These are phyloP conservation scores for Ustilago vetiveriae DNA, from an alignment of 1,284 basidiomycete species.

Conservation along the genomic window DNA sequence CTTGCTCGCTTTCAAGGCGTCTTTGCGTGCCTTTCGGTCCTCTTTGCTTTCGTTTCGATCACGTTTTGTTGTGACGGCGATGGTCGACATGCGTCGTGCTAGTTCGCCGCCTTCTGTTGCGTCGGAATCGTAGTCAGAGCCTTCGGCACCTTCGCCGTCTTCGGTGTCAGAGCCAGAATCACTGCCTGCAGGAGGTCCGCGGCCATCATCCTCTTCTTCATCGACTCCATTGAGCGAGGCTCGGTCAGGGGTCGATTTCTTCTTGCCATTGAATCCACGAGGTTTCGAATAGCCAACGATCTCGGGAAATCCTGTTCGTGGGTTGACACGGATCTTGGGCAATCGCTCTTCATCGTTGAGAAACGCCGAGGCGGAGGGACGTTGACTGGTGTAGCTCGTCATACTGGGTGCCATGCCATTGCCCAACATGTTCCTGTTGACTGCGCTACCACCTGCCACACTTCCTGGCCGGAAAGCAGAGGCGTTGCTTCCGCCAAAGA, in stretches of 20 bases:
- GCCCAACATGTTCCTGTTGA: slow-evolving; percentile 25
- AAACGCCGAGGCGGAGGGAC: slow-evolving; percentile 34
- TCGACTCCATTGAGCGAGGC: slow-evolving; percentile 4
- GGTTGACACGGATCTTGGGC: slow-evolving; percentile 59
- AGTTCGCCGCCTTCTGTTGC: slow-evolving; percentile 33
- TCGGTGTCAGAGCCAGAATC: slow-evolving; percentile 42
- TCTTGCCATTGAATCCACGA: slow-evolving; percentile 15
- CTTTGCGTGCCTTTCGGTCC: slow-evolving; percentile 86
- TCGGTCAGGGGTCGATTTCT: slow-evolving; percentile 4
- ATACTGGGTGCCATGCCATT: slow-evolving; percentile 41
- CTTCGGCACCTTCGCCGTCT: slow-evolving; percentile 10
- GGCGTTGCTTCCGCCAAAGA: slow-evolving; percentile 44
- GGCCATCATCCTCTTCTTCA: slow-evolving; percentile 19
- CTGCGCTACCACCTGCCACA: slow-evolving; percentile 10
- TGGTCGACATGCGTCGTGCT: slow-evolving; percentile 16
- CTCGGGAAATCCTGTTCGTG: slow-evolving; percentile 60
- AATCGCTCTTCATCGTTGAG: slow-evolving; percentile 42
- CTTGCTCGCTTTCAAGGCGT: slow-evolving; percentile 77
- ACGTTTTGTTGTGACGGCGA: slow-evolving; percentile 35
- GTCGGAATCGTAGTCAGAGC: slow-evolving; percentile 36
- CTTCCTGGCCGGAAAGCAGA: slow-evolving; percentile 33
- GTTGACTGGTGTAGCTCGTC: slow-evolving; percentile 32
- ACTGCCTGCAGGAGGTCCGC: slow-evolving; percentile 22
- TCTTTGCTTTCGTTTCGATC: slow-evolving; percentile 76
- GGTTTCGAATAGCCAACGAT: slow-evolving; percentile 57